Percentiles rank a stretch among this genome's conserved stretches.
These are phyloP conservation scores for Volutella citrinella DNA, from an alignment of 2,329 filamentous ascomycete genomes.

Conservation along the genomic window DNA sequence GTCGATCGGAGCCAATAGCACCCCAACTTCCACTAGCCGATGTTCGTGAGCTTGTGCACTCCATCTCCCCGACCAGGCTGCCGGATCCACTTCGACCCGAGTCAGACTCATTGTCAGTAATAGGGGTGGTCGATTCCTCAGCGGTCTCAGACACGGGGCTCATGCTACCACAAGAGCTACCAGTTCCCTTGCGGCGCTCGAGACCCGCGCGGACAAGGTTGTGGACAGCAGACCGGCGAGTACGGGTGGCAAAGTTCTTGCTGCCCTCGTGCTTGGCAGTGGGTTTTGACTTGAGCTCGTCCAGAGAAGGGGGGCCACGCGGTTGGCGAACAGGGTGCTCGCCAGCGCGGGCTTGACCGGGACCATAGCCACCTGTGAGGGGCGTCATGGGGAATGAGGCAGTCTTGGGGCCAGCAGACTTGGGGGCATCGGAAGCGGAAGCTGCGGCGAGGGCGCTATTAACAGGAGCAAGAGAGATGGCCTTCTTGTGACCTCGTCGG, in stretches of 20 bases:
- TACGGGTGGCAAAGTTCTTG: constrained; percentile 94
- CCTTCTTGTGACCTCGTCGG: constrained; percentile 92
- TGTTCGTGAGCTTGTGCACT: constrained; percentile 70
- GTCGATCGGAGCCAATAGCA: constrained; percentile 84
- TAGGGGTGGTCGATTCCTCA: constrained; percentile 63
- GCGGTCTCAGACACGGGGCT: constrained; percentile 84
- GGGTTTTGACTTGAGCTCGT: constrained; percentile 85
- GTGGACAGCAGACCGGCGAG: constrained; percentile 86
- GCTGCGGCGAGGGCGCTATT: constrained; percentile 47
- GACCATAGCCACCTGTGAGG: constrained; percentile 81
- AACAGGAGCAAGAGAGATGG: constrained; percentile 67
- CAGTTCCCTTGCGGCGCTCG: constrained; percentile 76
- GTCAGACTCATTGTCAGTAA: constrained; percentile 73
- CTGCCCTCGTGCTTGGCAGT: constrained; percentile 93
- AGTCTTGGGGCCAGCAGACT: constrained; percentile 71
- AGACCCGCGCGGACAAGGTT: constrained; percentile 88
- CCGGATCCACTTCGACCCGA: constrained; percentile 71
- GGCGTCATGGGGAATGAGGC: constrained; percentile 78
- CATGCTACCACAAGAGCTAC: constrained; percentile 71
- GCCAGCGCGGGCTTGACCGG: constrained; percentile 87
- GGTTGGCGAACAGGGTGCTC: constrained; percentile 94
- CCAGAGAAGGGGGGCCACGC: constrained; percentile 83
- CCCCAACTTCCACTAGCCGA: constrained; percentile 70
- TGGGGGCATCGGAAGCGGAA: constrained; percentile 43
- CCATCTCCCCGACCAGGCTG: constrained; percentile 72